Base-by-base conservation (phyloP, 805 yeast species). In the Yamadazyma endophytica region DNA sequence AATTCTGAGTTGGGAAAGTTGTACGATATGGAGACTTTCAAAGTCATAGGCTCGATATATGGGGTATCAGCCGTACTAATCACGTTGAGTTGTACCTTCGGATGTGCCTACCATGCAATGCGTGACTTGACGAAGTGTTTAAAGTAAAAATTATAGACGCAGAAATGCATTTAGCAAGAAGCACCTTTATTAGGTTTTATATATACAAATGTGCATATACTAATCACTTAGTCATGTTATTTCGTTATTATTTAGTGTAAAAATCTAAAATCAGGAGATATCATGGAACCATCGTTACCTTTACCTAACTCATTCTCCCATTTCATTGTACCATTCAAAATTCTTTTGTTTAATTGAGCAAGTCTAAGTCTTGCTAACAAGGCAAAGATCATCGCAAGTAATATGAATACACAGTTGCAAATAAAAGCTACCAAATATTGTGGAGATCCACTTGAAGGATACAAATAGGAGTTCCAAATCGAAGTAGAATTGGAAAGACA, bases 41-140 rank as follows among this genome's bases (percentile, higher is more conserved):
- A 74, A 40, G 77, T 79, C 8, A 42, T 83, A 16, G 73, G 80
- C 9, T 64, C 78, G 6, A 68, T 83, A 4, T 82, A 82, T 47
- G 77, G 77, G 0, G 64, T 64, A 11, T 47, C 67, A 3, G 69
- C 79, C 29, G 57, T 79, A 9, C n/a, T 70, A 1, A 58, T 77
- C 11, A 54, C 62, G 8, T 28, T 51, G 14, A 54, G 59, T 7
- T 62, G 69, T 36, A 36, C 53, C 8, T 5, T 40, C 18, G 69
- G 68, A 0, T 48, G 49, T 4, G 25, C 50, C 8, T 52, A 52
- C 24, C 24, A 25, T 17, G 9, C 26, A 15, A 6, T 6, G 12
- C 17, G 16, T 15, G 35, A 32, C 24, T 17, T 24, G 23, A 25
- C 13, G 25, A 14, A 28, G 12, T 18, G 9, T 19, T 11, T 19